Conservation (phyloP, 345 rosid species). For the sweet orange (Citrus sinensis) region DNA sequence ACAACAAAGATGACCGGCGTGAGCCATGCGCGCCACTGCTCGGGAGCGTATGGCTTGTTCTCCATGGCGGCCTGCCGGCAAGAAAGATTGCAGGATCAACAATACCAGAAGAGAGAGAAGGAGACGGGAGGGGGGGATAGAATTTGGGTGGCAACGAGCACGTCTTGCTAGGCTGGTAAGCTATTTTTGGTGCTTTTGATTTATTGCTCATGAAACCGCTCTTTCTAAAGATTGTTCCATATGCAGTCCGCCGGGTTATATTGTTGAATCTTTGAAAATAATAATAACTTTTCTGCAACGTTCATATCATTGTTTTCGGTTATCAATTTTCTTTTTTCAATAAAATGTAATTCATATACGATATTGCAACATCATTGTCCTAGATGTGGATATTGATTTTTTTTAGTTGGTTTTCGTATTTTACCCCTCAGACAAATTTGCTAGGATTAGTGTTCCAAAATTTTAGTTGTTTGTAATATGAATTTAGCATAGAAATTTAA, state of each 20-base stretch:
- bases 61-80: slow-evolving; percentile 28
- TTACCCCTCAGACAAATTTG: too few species aligned
- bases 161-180: slow-evolving; percentile 17
- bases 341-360: not conserved
- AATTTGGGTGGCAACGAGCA: slow-evolving; percentile 27
- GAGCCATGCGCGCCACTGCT: slow-evolving; percentile 71
- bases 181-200: slow-evolving; percentile 22
- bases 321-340: too few species aligned
- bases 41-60: slow-evolving; percentile 36
- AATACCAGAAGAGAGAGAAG: slow-evolving; percentile 4
- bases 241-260: not conserved
- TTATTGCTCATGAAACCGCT: slow-evolving; percentile 1
- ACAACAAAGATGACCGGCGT: slow-evolving; percentile 52
- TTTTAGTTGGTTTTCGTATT: not conserved
- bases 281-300: not conserved
- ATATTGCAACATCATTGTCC: not conserved
- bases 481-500: too few species aligned
- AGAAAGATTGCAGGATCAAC: slow-evolving; percentile 6
- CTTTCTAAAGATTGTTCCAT: not conserved
- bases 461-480: too few species aligned
- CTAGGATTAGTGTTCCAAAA: too few species aligned
- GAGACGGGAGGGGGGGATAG: not conserved
- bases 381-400: not conserved
- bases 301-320: too few species aligned
- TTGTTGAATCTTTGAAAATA: not conserved